phyloP scores from a whole-genome alignment of 345 rosid species.

The Alliaria petiolata region DNA sequence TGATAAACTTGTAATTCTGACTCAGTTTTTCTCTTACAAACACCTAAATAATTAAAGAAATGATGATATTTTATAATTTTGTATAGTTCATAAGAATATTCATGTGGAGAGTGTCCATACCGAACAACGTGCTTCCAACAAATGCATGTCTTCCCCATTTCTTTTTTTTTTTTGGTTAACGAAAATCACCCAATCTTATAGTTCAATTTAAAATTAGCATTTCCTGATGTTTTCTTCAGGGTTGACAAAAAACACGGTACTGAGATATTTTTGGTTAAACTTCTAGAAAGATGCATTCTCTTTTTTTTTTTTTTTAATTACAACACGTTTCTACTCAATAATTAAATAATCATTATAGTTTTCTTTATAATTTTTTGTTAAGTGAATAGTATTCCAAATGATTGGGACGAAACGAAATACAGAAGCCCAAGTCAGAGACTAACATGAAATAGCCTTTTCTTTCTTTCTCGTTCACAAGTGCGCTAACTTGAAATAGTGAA shows the following conservation, averaged over 20 bases:
- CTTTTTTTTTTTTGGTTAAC: too few species aligned
- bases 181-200: neutral
- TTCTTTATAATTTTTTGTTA: neutral
- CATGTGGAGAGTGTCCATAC: neutral
- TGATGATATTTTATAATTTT: neutral
- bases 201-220: neutral
- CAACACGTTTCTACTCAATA: neutral
- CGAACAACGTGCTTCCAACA: slow-evolving; percentile 33
- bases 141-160: slow-evolving; percentile 31
- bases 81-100: neutral
- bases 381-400: neutral
- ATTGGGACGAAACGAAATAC: neutral
- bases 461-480: too few species aligned
- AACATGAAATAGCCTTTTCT: too few species aligned
- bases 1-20: too few species aligned
- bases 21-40: neutral
- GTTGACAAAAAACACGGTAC: slow-evolving; percentile 15
- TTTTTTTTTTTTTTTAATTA: too few species aligned
- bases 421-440: too few species aligned
- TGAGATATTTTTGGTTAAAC: slow-evolving; percentile 4
- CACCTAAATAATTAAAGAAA: neutral
- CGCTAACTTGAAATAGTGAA: too few species aligned
- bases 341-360: neutral
- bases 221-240: slow-evolving; percentile 13
- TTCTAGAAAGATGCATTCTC: neutral